phyloP scores from a whole-genome alignment of 176 grass and related monocot genomes.

The Eragrostis nindensis region DNA sequence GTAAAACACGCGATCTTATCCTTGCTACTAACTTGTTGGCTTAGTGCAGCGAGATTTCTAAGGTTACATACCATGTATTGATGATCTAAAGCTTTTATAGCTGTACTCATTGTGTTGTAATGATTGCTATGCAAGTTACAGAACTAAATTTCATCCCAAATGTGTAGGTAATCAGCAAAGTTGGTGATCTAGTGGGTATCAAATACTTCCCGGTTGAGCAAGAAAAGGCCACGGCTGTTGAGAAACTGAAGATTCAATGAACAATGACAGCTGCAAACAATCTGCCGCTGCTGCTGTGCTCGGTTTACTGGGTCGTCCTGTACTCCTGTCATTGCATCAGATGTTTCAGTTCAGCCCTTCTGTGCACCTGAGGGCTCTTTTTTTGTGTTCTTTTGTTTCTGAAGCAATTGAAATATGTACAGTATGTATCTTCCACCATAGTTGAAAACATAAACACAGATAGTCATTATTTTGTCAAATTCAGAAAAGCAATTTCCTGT shows the following conservation, averaged over 20 bases:
- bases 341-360: slow-evolving; percentile 41
- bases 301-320: slow-evolving; percentile 39
- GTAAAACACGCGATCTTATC: slow-evolving; percentile 49
- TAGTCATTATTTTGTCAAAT: slow-evolving; percentile 34
- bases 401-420: slow-evolving; percentile 49
- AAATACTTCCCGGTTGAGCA: slow-evolving; percentile 91
- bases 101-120: not conserved
- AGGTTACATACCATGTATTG: not conserved
- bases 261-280: slow-evolving; percentile 16
- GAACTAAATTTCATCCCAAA: slow-evolving; percentile 25
- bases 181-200: slow-evolving; percentile 94
- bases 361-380: slow-evolving; percentile 30
- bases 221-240: slow-evolving; percentile 46
- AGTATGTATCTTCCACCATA: slow-evolving; percentile 48
- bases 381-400: slow-evolving; percentile 28
- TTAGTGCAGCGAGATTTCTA: slow-evolving; percentile 10
- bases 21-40: slow-evolving; percentile 18
- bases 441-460: slow-evolving; percentile 36
- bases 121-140: not conserved
- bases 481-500: slow-evolving; percentile 35
- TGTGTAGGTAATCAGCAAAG: slow-evolving; percentile 94
- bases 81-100: no score
- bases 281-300: slow-evolving; percentile 40
- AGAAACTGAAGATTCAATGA: slow-evolving; percentile 67
- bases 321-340: slow-evolving; percentile 9